Evolutionary conservation across 306 rosid species (phyloP), one percentile per base, ranked within the genome.

Genomic region (Medicago ruthenica): DNA sequence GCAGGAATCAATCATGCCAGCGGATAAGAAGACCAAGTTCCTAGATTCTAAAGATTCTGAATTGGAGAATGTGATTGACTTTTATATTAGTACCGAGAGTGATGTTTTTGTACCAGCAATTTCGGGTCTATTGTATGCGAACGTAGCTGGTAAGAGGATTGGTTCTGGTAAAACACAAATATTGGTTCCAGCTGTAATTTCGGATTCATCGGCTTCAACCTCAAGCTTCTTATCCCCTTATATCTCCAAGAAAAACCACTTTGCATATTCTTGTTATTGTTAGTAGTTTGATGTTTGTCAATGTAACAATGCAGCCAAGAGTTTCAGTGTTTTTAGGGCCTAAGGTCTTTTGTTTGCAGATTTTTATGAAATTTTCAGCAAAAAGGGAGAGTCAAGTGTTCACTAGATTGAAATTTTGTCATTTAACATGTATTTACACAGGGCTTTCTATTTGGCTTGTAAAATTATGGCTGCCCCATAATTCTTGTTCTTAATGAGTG

Each of bases 61-160:
- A 76, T 80, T 88, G 11, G 98, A 92, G 85, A 96, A 92, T 78
- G 90, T 90, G 74, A 89, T 96, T 0, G 99, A 96, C 82, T 96
- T 85, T 78, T 89, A 92, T 34, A 70, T 92, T 20, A 90, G 97
- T 69, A 75, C 96, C 7, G 86, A 90, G 67, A 90, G 98, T 22
- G 89, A 92, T 71, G 95, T 88, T 22, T 96, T 92, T 6, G 90
- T 92, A 13, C 99, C 99, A 17, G 98, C 99, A 41, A 89, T 96
- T 84, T 96, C 97, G 1, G 99, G 98, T 40, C 87, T 96, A 61
- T 92, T 96, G 74, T 96, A 96, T 40, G 91, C 98, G 5, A 96
- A 92, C 47, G 98, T 96, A 34, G 99, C 93, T 4, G 99, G 99
- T 41, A 92, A 96, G 81, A 92, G 99, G 82, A 90, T 96, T 47